A percentile compares a stretch with the other conserved stretches of the same genome.
phyloP scores from a whole-genome alignment of 768 basidiomycete species.

The Chalciporus piperatus region DNA sequence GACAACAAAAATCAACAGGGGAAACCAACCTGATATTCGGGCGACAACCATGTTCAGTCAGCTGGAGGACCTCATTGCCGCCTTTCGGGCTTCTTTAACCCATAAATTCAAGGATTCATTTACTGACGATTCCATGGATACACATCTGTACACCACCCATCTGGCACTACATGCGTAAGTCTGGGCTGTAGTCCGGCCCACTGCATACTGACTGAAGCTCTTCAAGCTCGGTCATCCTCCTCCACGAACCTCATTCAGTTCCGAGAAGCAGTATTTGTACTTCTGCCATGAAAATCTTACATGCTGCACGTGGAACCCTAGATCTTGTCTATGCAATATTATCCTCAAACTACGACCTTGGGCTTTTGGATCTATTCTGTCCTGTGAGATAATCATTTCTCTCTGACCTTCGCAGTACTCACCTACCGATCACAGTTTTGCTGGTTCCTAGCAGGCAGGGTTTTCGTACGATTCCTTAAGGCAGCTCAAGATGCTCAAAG shows the following conservation, averaged over 20 bases:
- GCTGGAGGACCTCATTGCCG: slow-evolving; percentile 54
- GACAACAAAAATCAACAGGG: slow-evolving; percentile 21
- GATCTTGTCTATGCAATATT: slow-evolving; percentile 64
- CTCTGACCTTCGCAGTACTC: not conserved
- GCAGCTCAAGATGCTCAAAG: slow-evolving; percentile 58
- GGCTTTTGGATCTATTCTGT: slow-evolving; percentile 67
- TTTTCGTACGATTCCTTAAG: slow-evolving; percentile 63
- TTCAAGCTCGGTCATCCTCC: slow-evolving; percentile 59
- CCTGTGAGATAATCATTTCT: slow-evolving; percentile 42
- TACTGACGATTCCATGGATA: slow-evolving; percentile 50
- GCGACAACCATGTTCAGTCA: slow-evolving; percentile 62
- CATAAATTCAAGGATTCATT: slow-evolving; percentile 55
- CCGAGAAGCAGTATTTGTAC: slow-evolving; percentile 56
- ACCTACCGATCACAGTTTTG: slow-evolving; percentile 42
- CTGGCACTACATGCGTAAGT: slow-evolving; percentile 34
- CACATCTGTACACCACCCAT: slow-evolving; percentile 48
- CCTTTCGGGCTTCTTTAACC: slow-evolving; percentile 61
- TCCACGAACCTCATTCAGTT: slow-evolving; percentile 77
- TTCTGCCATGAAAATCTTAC: slow-evolving; percentile 67
- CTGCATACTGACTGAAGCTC: slow-evolving; percentile 30
- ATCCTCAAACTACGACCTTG: slow-evolving; percentile 71
- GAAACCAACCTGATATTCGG: slow-evolving; percentile 54
- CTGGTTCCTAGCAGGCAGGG: slow-evolving; percentile 69
- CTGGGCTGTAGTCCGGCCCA: slow-evolving; percentile 22
- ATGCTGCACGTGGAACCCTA: slow-evolving; percentile 62